Evolutionary conservation across 208 protist genomes (phyloP).

Genomic region (Leishmania major): DNA sequence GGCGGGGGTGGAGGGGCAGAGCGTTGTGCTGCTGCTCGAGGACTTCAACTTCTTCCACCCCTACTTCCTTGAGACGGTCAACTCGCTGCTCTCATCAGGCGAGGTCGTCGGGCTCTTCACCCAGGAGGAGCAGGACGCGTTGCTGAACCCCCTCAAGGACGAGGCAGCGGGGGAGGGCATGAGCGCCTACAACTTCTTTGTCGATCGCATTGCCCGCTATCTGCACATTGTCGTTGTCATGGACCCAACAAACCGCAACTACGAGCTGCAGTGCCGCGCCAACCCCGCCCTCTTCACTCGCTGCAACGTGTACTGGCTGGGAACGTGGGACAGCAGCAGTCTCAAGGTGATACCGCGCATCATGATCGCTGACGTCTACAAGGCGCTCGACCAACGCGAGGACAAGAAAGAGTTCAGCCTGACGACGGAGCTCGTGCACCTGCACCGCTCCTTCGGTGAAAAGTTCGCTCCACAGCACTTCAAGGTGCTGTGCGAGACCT

Average conservation of each 20-base stretch:
- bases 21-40: constrained; percentile 94
- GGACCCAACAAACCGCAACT: constrained; percentile 94
- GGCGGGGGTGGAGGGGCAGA: constrained; percentile 91
- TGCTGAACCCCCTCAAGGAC: constrained; percentile 93
- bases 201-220: constrained; percentile 89
- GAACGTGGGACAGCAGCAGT: constrained; percentile 89
- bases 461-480: constrained; percentile 93
- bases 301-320: constrained; percentile 97
- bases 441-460: constrained; percentile 77
- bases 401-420: constrained; percentile 91
- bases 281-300: constrained; percentile 97
- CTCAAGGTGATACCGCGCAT: constrained; percentile 91
- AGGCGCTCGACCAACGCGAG: constrained; percentile 63
- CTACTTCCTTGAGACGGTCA: constrained; percentile 94
- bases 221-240: constrained; percentile 96
- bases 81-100: constrained; percentile 96
- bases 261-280: constrained; percentile 91
- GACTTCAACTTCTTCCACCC: constrained; percentile 95
- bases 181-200: constrained; percentile 90
- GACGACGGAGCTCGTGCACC: constrained; percentile 85
- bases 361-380: constrained; percentile 84
- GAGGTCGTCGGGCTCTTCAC: constrained; percentile 97
- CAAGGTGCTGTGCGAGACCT: constrained; percentile 91
- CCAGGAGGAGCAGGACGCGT: constrained; percentile 95
- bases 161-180: constrained; percentile 85